These are phyloP conservation scores for Viridothelium virens DNA, from an alignment of 495 filamentous ascomycete species.

Conservation along the genomic window DNA sequence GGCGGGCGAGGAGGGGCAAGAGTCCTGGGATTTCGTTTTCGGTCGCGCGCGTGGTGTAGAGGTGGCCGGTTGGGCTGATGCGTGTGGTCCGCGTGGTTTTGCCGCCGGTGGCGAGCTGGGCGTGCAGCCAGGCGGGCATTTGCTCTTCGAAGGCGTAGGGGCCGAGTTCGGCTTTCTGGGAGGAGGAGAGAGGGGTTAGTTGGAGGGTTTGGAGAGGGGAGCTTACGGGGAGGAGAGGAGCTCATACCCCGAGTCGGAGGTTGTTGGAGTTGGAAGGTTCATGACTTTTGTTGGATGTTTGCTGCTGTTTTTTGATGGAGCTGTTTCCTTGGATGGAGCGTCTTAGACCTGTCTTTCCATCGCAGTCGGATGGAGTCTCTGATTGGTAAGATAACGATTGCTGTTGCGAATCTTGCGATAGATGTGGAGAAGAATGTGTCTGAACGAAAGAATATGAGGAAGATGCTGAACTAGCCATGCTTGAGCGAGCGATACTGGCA, in stretches of 20 bases:
- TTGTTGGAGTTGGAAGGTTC: constrained; percentile 12
- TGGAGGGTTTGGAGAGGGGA: not conserved
- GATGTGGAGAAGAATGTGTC: not conserved
- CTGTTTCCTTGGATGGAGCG: constrained; percentile 1
- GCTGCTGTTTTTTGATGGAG: not conserved
- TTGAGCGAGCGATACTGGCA: constrained; percentile 9
- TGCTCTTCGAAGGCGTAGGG: constrained; percentile 76
- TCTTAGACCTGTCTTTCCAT: not conserved
- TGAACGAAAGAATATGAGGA: not conserved
- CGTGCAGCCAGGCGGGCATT: constrained; percentile 77
- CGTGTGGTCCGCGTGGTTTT: constrained; percentile 49
- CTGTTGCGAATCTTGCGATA: not conserved
- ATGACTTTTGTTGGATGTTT: constrained; percentile 7
- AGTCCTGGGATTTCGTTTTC: constrained; percentile 60
- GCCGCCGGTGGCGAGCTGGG: constrained; percentile 57
- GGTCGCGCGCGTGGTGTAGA: constrained; percentile 41
- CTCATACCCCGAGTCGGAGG: constrained; percentile 10
- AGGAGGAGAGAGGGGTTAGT: constrained; percentile 5
- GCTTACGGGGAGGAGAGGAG: not conserved
- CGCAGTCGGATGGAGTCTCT: not conserved
- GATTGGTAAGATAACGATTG: not conserved
- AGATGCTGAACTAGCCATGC: not conserved
- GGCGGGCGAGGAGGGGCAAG: constrained; percentile 62
- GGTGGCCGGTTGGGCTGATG: constrained; percentile 45
- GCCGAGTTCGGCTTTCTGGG: constrained; percentile 61